Conservation (phyloP, 1,284 basidiomycete species). For the Malassezia japonica region DNA sequence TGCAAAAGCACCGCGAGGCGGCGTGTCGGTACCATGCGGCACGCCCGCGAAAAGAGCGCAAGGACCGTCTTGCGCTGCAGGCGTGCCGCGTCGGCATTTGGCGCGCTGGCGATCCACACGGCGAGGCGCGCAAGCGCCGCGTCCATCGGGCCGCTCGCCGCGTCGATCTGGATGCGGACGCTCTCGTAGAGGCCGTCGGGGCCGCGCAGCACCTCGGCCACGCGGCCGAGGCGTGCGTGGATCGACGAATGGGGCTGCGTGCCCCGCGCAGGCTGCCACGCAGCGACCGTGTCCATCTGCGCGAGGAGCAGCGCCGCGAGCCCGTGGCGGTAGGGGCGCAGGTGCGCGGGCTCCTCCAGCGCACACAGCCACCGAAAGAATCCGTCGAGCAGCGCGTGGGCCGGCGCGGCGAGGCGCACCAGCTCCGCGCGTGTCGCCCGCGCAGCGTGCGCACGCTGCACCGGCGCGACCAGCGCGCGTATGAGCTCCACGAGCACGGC, state of each 20-base stretch:
- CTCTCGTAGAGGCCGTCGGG: neutral
- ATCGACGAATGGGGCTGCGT: neutral
- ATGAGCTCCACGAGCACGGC: constrained; percentile 6
- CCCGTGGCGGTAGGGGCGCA: neutral
- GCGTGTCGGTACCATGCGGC: neutral
- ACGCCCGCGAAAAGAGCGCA: neutral
- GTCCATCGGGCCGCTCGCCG: neutral
- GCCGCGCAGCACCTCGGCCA: neutral
- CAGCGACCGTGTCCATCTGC: neutral
- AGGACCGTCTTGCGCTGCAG: constrained; percentile 9
- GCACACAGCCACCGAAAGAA: constrained; percentile 2
- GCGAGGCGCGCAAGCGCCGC: neutral
- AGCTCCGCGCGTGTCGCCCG: neutral
- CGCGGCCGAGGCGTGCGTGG: no score
- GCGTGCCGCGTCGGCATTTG: neutral
- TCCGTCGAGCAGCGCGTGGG: neutral
- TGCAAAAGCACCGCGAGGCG: constrained; percentile 1
- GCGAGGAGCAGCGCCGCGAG: constrained; percentile 6
- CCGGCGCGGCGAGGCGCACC: neutral
- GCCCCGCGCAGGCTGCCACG: neutral
- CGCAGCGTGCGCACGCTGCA: neutral
- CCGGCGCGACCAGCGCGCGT: constrained; percentile 2
- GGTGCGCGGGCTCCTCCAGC: neutral
- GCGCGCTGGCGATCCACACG: constrained; percentile 3
- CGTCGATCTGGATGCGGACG: constrained; percentile 4